Evolutionary conservation across 1,139 yeast species (phyloP).

Genomic region (Kurtzmaniella quercitrusa): DNA sequence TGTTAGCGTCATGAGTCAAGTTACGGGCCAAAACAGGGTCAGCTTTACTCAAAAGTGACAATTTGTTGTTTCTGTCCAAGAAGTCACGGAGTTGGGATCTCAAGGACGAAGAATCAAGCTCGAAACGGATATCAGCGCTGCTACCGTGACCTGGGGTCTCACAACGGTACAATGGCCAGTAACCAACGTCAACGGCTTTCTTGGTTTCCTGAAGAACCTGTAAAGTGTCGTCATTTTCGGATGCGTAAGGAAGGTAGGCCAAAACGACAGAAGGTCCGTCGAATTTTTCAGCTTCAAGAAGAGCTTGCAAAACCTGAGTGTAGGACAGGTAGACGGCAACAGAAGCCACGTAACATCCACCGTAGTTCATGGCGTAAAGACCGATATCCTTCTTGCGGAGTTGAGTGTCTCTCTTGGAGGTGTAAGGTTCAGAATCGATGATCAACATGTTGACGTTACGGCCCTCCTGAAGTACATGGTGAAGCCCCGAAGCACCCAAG

Average conservation of each 20-base stretch:
- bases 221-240: conserved; percentile 67
- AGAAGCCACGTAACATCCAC: conserved; percentile 87
- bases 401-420: conserved; percentile 28
- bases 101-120: conserved; percentile 79
- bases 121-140: conserved; percentile 53
- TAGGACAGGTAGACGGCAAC: conserved; percentile 92
- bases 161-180: conserved; percentile 92
- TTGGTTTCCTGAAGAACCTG: conserved; percentile 82
- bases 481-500: conserved; percentile 88
- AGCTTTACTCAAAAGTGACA: conserved; percentile 67
- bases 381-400: conserved; percentile 90
- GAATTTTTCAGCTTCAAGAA: conserved; percentile 82
- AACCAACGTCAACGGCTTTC: conserved; percentile 85
- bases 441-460: conserved; percentile 79
- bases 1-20: conserved; percentile 58
- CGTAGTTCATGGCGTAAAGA: conserved; percentile 91
- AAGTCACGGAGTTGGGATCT: conserved; percentile 73
- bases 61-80: conserved; percentile 84
- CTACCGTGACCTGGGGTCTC: conserved; percentile 49
- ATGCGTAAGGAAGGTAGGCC: conserved; percentile 79
- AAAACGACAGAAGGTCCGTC: conserved; percentile 88
- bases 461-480: conserved; percentile 72
- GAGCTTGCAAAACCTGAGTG: conserved; percentile 86
- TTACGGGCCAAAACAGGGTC: conserved; percentile 78
- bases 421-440: conserved; percentile 87